A percentile compares a stretch with the other conserved stretches of the same genome.
phyloP scores from a whole-genome alignment of 257 asterid species.

The Penstemon eatonii region DNA sequence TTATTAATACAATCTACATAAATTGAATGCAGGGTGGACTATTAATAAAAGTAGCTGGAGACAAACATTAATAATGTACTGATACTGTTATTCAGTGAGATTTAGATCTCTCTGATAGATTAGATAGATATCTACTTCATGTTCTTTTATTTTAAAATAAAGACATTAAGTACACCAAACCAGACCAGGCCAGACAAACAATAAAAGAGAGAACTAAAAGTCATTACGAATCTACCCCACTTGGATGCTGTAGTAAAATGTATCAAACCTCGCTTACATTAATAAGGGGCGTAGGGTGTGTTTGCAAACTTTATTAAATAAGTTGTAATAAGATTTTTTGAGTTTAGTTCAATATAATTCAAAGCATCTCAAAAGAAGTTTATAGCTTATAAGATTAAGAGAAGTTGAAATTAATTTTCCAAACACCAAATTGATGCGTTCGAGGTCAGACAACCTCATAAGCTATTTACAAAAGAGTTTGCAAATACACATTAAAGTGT shows the following conservation, averaged over 20 bases:
- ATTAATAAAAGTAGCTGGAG: not conserved
- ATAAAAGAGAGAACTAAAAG: not conserved
- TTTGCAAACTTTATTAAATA: too few species aligned
- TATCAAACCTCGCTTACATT: not conserved
- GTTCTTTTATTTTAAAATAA: conserved; percentile 27
- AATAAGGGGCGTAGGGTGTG: too few species aligned
- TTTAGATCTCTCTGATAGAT: conserved; percentile 29
- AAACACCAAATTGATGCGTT: too few species aligned
- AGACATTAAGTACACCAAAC: not conserved
- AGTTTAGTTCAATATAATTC: too few species aligned
- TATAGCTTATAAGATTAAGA: too few species aligned
- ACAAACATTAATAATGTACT: conserved; percentile 23
- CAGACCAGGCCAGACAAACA: conserved; percentile 1
- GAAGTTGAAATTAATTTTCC: too few species aligned
- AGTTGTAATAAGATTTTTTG: too few species aligned
- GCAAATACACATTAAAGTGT: too few species aligned
- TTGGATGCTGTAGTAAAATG: conserved; percentile 18
- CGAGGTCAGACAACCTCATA: too few species aligned
- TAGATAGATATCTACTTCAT: conserved; percentile 22
- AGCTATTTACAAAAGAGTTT: too few species aligned
- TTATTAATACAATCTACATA: not conserved
- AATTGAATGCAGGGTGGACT: not conserved
- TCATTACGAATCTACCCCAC: conserved; percentile 37
- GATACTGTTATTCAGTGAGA: conserved; percentile 24
- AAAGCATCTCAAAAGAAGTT: too few species aligned